Percentiles rank a stretch among this genome's conserved stretches.
Evolutionary conservation across 306 rosid genomes (phyloP).

Genomic region (Fragaria iinumae): DNA sequence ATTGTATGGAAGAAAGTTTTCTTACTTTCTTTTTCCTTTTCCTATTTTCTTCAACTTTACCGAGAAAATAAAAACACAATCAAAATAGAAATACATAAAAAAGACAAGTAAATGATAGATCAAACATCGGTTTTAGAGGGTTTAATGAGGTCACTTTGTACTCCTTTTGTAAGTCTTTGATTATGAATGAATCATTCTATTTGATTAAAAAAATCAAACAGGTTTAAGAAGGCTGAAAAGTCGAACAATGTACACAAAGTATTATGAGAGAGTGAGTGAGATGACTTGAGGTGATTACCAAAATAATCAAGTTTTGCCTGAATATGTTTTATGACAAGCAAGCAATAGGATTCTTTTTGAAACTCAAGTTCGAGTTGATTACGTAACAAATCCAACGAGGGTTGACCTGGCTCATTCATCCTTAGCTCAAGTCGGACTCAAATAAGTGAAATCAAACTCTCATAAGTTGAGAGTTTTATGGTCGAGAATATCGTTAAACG

Average conservation of each 20-base stretch:
- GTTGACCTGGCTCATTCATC: background rate
- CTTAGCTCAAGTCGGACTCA: background rate
- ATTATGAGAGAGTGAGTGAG: background rate
- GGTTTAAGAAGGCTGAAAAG: no score
- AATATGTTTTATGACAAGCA: no score
- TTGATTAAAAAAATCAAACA: no score
- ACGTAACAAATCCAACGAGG: background rate
- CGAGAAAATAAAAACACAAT: background rate
- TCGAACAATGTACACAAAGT: no score
- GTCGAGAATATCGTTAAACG: no score
- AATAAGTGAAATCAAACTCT: no score
- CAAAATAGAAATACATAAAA: background rate
- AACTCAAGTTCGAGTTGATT: background rate
- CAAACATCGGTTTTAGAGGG: no score
- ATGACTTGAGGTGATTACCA: background rate
- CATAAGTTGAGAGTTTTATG: no score
- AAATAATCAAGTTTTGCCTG: background rate
- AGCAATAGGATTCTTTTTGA: background rate
- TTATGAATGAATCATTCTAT: no score
- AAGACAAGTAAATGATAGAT: no score
- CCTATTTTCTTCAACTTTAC: background rate
- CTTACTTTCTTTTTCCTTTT: background rate
- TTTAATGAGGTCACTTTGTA: no score
- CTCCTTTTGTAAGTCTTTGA: no score
- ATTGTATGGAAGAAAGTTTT: background rate